Percentiles rank a stretch among this genome's conserved stretches.
These are phyloP conservation scores for Rusavskia elegans DNA, from an alignment of 495 filamentous ascomycete species.

Conservation along the genomic window DNA sequence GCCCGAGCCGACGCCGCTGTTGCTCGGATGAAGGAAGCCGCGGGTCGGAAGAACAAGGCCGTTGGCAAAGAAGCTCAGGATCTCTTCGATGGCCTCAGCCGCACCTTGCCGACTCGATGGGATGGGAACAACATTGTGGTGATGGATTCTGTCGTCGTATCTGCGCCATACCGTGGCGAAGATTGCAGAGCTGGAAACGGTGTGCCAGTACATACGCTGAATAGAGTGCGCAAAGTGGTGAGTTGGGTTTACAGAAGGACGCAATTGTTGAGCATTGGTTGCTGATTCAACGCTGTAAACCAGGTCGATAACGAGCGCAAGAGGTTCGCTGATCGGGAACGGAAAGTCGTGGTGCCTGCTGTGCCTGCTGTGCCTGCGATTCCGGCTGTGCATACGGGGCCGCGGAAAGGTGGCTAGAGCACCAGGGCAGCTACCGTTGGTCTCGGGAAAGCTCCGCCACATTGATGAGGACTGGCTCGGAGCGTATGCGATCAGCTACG, in stretches of 20 bases:
- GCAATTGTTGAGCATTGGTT: neutral
- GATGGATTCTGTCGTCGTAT: conserved; percentile 45
- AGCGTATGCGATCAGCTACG: neutral
- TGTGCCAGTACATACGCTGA: conserved; percentile 33
- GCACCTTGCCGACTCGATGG: conserved; percentile 52
- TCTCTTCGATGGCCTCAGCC: conserved; percentile 47
- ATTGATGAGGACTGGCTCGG: neutral
- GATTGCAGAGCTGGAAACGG: conserved; percentile 36
- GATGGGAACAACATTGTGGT: conserved; percentile 46
- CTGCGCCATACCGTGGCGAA: conserved; percentile 42
- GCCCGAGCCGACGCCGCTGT: conserved; percentile 37
- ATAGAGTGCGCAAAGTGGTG: conserved; percentile 49
- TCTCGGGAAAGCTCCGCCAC: neutral
- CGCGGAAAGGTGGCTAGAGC: conserved; percentile 12
- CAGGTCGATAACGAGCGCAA: conserved; percentile 14
- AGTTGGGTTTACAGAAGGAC: conserved; percentile 13
- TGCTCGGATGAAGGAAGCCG: conserved; percentile 34
- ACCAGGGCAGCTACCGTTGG: neutral
- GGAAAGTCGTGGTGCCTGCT: conserved; percentile 4
- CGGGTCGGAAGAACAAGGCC: conserved; percentile 40
- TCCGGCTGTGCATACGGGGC: conserved; percentile 10
- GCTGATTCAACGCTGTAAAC: neutral
- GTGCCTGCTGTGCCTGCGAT: conserved; percentile 12
- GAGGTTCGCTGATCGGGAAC: conserved; percentile 7
- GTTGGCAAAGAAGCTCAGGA: conserved; percentile 54